Evolutionary conservation across 2,329 filamentous ascomycete genomes (phyloP).

Genomic region (Mycosphaerella sp.): DNA sequence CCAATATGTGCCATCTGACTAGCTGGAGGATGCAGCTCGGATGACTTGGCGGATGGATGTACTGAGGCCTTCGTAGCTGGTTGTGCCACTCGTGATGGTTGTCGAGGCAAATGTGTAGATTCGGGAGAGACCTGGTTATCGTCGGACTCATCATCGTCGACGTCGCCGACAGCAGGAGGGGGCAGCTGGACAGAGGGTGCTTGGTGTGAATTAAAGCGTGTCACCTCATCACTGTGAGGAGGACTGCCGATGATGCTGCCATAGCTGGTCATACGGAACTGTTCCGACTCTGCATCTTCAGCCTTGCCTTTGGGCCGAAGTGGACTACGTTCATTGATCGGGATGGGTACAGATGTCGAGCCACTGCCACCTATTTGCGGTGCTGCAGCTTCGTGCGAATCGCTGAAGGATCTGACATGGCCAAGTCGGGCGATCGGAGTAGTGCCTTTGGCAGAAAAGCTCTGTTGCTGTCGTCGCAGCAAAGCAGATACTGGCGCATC

Average conservation of each 20-base stretch:
- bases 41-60: background rate
- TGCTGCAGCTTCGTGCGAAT: slow-evolving; percentile 4
- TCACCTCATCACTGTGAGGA: slow-evolving; percentile 27
- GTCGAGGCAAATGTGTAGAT: background rate
- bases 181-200: slow-evolving; percentile 55
- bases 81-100: background rate
- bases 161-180: slow-evolving; percentile 49
- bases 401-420: slow-evolving; percentile 13
- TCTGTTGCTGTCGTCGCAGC: slow-evolving; percentile 5
- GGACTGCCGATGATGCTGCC: slow-evolving; percentile 59
- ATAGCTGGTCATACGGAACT: slow-evolving; percentile 46
- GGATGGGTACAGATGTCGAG: background rate
- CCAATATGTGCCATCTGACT: slow-evolving; percentile 25
- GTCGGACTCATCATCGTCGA: slow-evolving; percentile 4
- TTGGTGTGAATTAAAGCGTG: slow-evolving; percentile 20
- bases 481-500: slow-evolving; percentile 14
- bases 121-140: slow-evolving; percentile 10
- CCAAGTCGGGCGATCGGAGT: background rate
- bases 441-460: slow-evolving; percentile 1
- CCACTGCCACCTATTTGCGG: background rate
- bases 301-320: slow-evolving; percentile 16
- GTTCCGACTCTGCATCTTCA: slow-evolving; percentile 8
- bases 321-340: slow-evolving; percentile 29
- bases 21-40: slow-evolving; percentile 15
- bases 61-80: slow-evolving; percentile 4